Evolutionary conservation across 805 yeast genomes (phyloP).

Genomic region (Jamesozyma rosinii): DNA sequence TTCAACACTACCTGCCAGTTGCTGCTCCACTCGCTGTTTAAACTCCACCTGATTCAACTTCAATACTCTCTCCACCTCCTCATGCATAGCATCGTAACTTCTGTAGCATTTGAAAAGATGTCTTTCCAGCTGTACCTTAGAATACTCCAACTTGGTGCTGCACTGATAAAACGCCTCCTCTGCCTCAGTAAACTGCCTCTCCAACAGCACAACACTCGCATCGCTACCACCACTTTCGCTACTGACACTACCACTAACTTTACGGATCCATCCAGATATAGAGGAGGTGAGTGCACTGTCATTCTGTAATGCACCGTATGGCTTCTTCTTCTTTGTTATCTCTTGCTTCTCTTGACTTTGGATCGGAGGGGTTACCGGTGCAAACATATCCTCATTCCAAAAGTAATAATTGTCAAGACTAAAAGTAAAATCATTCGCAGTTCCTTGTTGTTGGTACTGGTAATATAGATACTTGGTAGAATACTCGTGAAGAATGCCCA

Average conservation of each 20-base stretch:
- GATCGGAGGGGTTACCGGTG: too few species aligned
- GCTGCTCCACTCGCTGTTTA: neutral
- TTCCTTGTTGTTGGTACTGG: neutral
- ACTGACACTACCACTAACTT: conserved; percentile 5
- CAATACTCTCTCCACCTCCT: neutral
- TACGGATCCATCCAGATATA: conserved; percentile 7
- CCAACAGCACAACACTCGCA: conserved; percentile 6
- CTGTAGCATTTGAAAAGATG: conserved; percentile 6
- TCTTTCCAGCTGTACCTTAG: conserved; percentile 13
- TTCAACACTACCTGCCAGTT: neutral
- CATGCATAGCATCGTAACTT: neutral
- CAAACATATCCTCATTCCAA: conserved; percentile 5
- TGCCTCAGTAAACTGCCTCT: conserved; percentile 11
- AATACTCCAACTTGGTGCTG: conserved; percentile 10
- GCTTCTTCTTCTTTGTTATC: neutral
- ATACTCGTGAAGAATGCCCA: conserved; percentile 17
- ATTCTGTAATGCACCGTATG: neutral
- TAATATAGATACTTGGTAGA: neutral
- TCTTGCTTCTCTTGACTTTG: too few species aligned
- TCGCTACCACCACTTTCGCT: conserved; percentile 1
- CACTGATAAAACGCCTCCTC: conserved; percentile 5
- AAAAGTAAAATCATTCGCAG: conserved; percentile 2
- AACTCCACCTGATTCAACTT: neutral
- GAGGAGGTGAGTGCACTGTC: neutral
- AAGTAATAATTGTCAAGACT: conserved; percentile 7